Evolutionary conservation across 495 filamentous ascomycete genomes (phyloP), one percentile per base, ranked within the genome.

Genomic region (Neurospora tetrasperma): DNA sequence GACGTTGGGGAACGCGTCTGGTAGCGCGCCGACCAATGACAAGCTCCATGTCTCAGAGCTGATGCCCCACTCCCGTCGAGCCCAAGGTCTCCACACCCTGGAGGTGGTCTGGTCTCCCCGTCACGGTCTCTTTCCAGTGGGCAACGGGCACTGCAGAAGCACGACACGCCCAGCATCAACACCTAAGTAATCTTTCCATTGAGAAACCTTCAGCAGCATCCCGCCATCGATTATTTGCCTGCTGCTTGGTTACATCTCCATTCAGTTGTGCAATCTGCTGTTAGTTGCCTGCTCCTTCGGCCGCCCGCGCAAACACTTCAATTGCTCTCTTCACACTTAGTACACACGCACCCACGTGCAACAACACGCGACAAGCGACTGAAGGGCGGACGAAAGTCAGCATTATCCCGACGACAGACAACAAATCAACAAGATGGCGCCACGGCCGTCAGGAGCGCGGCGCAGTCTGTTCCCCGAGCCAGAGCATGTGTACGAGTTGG

Each of bases 401-500:
- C 54, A 16, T 23, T 5, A 62, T 31, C 23, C 23, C 54, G 12
- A 35, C 54, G 27, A 62, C 54, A 35, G 27, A 31, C 54, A 14
- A 16, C 11, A 66, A 42, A n/a, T 70, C 73, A 62, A 48, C 75
- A n/a, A 74, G 31, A 81, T 82, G 79, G 77, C 79, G 76, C 79
- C 79, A 42, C 75, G 78, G 72, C 72, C 77, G 73, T 76, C 80
- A 42, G 74, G 79, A 73, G 79, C 80, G 76, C 81, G 84, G 71
- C 79, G 78, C 75, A 79, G 75, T 20, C 59, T 77, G 42, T 75
- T 70, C 73, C 80, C 80, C 72, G 79, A 81, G 69, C 80, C 78
- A 69, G 82, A 85, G 41, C 83, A 83, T 41, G 77, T 87, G 66
- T 86, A 85, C 76, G 82, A 85, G 39, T 71, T 86, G 0, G 87